A percentile compares a stretch with the other conserved stretches of the same genome.
These are phyloP conservation scores for Fusarium pseudonygamai DNA, from an alignment of 2,329 filamentous ascomycete genomes.

Conservation along the genomic window DNA sequence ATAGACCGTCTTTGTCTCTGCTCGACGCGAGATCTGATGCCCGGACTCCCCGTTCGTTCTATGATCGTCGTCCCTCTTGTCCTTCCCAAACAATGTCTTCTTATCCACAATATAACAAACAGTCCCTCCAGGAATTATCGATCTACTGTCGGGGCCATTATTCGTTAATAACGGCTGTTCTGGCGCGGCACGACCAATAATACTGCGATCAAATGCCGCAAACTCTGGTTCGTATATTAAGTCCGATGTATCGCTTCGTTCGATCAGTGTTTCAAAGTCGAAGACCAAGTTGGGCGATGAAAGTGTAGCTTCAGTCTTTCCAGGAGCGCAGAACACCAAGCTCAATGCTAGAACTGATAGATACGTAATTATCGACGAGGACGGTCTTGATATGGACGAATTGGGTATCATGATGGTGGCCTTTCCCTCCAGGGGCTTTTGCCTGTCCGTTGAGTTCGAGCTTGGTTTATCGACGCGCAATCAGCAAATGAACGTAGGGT, in stretches of 20 bases:
- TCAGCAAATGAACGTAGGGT: constrained; percentile 8
- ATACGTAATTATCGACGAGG: constrained; percentile 71
- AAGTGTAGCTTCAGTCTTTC: constrained; percentile 71
- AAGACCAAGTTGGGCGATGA: constrained; percentile 17
- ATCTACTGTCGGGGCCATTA: constrained; percentile 68
- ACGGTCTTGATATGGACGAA: constrained; percentile 76
- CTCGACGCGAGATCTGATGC: constrained; percentile 41
- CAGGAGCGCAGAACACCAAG: constrained; percentile 66
- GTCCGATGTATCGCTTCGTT: constrained; percentile 29
- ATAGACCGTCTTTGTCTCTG: constrained; percentile 66
- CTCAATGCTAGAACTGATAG: constrained; percentile 65
- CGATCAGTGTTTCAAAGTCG: constrained; percentile 23
- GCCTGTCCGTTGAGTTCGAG: constrained; percentile 21
- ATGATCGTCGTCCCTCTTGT: constrained; percentile 22
- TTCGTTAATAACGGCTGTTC: constrained; percentile 65
- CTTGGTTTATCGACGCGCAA: constrained; percentile 20
- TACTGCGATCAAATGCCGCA: constrained; percentile 66
- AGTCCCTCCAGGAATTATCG: constrained; percentile 70
- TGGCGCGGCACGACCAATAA: constrained; percentile 68
- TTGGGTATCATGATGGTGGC: constrained; percentile 66
- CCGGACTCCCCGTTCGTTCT: constrained; percentile 9
- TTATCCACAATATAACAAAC: constrained; percentile 54
- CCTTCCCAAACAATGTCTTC: constrained; percentile 41
- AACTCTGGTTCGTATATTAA: constrained; percentile 69
- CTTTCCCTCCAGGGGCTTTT: constrained; percentile 55